phyloP scores from a whole-genome alignment of 2,329 filamentous ascomycete genomes.

The Colletotrichum tabaci region DNA sequence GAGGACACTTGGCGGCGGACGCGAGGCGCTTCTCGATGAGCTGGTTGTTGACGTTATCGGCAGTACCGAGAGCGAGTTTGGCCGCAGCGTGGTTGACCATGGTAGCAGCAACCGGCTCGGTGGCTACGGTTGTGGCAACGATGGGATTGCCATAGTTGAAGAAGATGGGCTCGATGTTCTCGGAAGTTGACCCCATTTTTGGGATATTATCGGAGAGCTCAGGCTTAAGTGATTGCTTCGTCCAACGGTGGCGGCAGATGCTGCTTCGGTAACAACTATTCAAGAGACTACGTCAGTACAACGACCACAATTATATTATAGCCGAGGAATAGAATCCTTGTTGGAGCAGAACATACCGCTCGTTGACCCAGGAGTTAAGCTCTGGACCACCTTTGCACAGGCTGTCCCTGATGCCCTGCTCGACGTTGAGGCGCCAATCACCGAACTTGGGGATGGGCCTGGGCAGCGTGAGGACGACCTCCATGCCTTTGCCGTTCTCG shows the following conservation, averaged over 20 bases:
- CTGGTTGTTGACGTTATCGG: neutral
- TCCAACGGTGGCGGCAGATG: constrained; percentile 17
- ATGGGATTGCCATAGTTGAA: neutral
- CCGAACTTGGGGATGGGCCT: neutral
- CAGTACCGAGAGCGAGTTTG: neutral
- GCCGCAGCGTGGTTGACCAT: neutral
- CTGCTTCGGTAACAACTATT: constrained; percentile 31
- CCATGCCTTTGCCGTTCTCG: constrained; percentile 27
- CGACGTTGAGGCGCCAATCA: constrained; percentile 19
- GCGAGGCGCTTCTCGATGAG: neutral
- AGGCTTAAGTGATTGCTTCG: neutral
- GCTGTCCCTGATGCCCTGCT: constrained; percentile 17
- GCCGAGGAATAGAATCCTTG: accelerated
- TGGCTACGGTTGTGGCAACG: neutral
- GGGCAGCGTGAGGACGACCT: constrained; percentile 7
- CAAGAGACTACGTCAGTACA: neutral
- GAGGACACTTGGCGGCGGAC: neutral
- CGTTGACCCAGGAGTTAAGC: constrained; percentile 28
- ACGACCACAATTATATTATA: neutral
- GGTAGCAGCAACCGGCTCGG: neutral
- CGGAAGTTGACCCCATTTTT: neutral
- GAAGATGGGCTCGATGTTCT: neutral
- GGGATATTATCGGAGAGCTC: neutral
- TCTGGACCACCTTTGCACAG: constrained; percentile 15
- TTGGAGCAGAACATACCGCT: neutral